These are phyloP conservation scores for Aspergillus sclerotiicarbonarius DNA, from an alignment of 495 filamentous ascomycete genomes.

Conservation along the genomic window DNA sequence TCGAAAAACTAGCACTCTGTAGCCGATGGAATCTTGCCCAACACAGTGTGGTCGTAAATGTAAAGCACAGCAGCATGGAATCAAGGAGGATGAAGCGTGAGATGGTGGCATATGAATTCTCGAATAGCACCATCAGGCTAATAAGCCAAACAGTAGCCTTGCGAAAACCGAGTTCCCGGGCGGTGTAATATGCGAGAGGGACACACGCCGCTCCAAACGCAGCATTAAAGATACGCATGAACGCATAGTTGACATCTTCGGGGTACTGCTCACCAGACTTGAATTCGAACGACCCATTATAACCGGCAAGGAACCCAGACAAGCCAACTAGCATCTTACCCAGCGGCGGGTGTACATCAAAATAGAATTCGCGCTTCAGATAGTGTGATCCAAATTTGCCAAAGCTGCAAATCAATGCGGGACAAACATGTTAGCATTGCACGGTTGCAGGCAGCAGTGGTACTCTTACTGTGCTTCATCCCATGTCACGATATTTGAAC, in stretches of 20 bases:
- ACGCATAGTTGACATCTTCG: conserved; percentile 90
- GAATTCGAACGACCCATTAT: conserved; percentile 99
- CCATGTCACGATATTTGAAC: conserved; percentile 96
- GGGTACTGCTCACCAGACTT: conserved; percentile 97
- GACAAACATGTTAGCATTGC: conserved; percentile 18
- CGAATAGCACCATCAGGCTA: conserved; percentile 93
- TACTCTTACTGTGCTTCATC: conserved; percentile 88
- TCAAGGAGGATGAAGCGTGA: conserved; percentile 96
- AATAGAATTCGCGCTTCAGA: conserved; percentile 98
- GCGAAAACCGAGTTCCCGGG: conserved; percentile 81
- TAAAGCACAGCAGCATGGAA: conserved; percentile 98
- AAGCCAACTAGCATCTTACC: conserved; percentile 98
- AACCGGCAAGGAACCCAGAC: conserved; percentile 91
- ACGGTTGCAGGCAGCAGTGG: conserved; percentile 15
- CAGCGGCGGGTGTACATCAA: conserved; percentile 95
- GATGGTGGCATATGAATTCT: conserved; percentile 98
- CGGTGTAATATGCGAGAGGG: conserved; percentile 92
- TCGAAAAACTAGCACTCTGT: conserved; percentile 76
- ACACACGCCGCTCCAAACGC: conserved; percentile 91
- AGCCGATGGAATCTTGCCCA: conserved; percentile 93
- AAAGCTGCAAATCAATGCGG: conserved; percentile 59
- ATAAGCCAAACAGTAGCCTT: conserved; percentile 89
- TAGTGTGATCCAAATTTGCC: conserved; percentile 99
- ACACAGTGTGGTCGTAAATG: conserved; percentile 91
- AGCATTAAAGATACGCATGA: conserved; percentile 97